Conservation (phyloP, 2,329 filamentous ascomycete species). For the Exophiala spinifera region DNA sequence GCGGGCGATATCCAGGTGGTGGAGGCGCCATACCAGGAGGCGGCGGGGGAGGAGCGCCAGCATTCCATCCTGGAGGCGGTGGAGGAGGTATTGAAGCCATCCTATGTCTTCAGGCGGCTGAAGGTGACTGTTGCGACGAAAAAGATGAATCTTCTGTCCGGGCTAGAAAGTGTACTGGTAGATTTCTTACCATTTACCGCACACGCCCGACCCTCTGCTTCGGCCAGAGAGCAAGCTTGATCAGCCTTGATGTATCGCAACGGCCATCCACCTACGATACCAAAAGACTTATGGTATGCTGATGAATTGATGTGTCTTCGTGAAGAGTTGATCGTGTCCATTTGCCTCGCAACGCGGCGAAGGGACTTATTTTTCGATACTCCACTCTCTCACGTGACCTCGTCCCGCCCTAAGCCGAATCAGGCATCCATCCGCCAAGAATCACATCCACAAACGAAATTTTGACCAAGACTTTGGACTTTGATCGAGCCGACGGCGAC, state of each 20-base stretch:
- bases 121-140: conserved; percentile 20
- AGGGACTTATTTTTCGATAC: conserved; percentile 4
- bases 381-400: conserved; percentile 7
- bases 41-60: conserved; percentile 50
- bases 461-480: conserved; percentile 1
- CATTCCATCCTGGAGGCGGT: conserved; percentile 65
- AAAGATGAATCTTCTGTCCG: conserved; percentile 24
- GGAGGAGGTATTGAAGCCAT: conserved; percentile 63
- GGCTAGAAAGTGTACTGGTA: conserved; percentile 10
- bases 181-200: conserved; percentile 28
- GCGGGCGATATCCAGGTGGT: conserved; percentile 79
- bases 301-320: conserved; percentile 1
- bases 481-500: conserved; percentile 8
- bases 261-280: conserved; percentile 1
- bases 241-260: conserved; percentile 1
- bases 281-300: too few relatives aligned
- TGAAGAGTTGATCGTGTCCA: not conserved
- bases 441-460: conserved; percentile 10
- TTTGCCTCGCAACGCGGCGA: not conserved
- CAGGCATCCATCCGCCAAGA: conserved; percentile 7
- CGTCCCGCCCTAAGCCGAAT: conserved; percentile 1
- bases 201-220: conserved; percentile 9
- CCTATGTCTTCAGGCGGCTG: conserved; percentile 27
- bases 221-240: conserved; percentile 9
- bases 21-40: conserved; percentile 64